Conservation (phyloP, 345 rosid species). For the Citrus glauca region DNA sequence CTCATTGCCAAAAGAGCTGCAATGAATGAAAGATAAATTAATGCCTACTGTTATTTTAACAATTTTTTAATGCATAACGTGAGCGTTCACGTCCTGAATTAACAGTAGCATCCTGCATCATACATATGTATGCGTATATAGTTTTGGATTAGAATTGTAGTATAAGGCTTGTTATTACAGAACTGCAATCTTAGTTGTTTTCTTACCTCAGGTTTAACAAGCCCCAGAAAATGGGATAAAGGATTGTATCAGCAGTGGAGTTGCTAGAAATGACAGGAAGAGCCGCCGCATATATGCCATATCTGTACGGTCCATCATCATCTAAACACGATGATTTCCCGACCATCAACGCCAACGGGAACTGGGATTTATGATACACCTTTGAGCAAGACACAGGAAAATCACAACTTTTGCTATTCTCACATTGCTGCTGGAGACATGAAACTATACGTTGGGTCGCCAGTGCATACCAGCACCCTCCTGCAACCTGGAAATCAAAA, state of each 20-base stretch:
- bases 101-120: too few relatives aligned
- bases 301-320: conserved; percentile 36
- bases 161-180: too few relatives aligned
- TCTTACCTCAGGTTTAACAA: too few relatives aligned
- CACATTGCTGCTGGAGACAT: conserved; percentile 46
- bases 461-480: conserved; percentile 69
- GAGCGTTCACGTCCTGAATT: too few relatives aligned
- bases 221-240: conserved; percentile 73
- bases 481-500: conserved; percentile 37
- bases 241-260: conserved; percentile 43
- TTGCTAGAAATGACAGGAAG: conserved; percentile 55
- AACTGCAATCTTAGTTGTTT: too few relatives aligned
- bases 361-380: not conserved
- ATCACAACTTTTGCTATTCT: conserved; percentile 21
- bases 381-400: conserved; percentile 37
- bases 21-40: too few relatives aligned
- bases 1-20: conserved; percentile 58
- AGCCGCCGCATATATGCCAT: conserved; percentile 47
- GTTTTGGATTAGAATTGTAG: too few relatives aligned
- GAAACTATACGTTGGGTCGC: conserved; percentile 41
- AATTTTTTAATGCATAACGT: too few relatives aligned
- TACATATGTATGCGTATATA: too few relatives aligned
- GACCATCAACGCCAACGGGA: too few relatives aligned
- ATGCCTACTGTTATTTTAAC: too few relatives aligned
- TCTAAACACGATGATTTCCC: conserved; percentile 42